Evolutionary conservation across 441 rosid species (phyloP).

Genomic region (Biscutella laevigata): DNA sequence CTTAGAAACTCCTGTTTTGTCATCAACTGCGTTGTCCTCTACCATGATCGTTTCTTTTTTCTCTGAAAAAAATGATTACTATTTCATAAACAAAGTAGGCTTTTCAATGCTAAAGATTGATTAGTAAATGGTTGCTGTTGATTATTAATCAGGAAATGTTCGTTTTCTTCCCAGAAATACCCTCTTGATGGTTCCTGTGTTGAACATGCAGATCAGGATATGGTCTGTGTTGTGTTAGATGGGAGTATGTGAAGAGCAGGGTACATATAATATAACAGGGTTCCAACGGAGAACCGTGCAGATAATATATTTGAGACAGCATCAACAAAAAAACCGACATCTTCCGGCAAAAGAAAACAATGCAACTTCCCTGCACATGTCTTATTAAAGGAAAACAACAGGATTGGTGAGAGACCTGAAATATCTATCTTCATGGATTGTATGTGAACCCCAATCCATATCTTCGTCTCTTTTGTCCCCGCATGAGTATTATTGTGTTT

Average conservation of each 20-base stretch:
- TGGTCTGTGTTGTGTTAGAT: constrained; percentile 10
- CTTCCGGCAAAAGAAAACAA: constrained; percentile 20
- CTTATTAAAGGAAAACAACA: constrained; percentile 25
- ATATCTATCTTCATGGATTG: constrained; percentile 13
- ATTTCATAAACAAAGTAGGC: constrained; percentile 2
- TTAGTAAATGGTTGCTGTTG: not conserved
- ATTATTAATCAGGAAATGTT: not conserved
- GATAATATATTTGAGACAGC: constrained; percentile 14
- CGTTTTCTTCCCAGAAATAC: not conserved
- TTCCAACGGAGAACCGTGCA: constrained; percentile 22
- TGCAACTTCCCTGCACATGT: constrained; percentile 18
- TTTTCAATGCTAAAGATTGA: constrained; percentile 1
- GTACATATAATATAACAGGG: constrained; percentile 14
- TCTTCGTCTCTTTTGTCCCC: not conserved
- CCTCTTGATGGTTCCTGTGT: constrained; percentile 12
- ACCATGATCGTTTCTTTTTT: constrained; percentile 11
- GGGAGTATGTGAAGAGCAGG: constrained; percentile 18
- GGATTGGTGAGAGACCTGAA: constrained; percentile 17
- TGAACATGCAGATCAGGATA: constrained; percentile 16
- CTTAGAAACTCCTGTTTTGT: constrained; percentile 29
- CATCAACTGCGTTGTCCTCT: constrained; percentile 21
- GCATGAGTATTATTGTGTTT: constrained; percentile 21
- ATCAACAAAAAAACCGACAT: constrained; percentile 16
- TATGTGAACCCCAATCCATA: constrained; percentile 8
- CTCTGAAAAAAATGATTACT: constrained; percentile 6